A percentile compares a stretch with the other conserved stretches of the same genome.
These are phyloP conservation scores for Termitomyces sp. DNA, from an alignment of 768 basidiomycete species.

Conservation along the genomic window DNA sequence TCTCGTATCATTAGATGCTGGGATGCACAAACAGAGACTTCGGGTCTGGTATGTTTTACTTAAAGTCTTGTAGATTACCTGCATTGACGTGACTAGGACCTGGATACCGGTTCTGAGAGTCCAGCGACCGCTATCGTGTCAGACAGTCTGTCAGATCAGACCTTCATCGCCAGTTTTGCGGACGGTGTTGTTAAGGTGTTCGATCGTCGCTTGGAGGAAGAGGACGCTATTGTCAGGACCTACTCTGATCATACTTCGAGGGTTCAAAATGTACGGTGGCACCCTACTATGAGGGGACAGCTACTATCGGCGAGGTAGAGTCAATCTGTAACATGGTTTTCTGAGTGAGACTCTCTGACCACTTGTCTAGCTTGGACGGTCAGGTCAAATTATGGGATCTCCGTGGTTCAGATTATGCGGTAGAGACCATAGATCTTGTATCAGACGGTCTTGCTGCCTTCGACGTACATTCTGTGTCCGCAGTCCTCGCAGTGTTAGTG, in stretches of 20 bases:
- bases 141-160: constrained; percentile 70
- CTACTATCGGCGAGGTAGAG: constrained; percentile 84
- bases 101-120: constrained; percentile 86
- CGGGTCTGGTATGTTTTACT: constrained; percentile 53
- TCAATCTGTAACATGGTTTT: background rate
- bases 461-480: constrained; percentile 80
- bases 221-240: constrained; percentile 76
- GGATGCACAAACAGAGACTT: constrained; percentile 91
- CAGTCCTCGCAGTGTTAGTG: constrained; percentile 83
- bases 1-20: constrained; percentile 85
- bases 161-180: constrained; percentile 88
- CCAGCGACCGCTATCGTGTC: constrained; percentile 84
- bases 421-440: constrained; percentile 61
- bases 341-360: background rate
- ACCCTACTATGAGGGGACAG: constrained; percentile 63
- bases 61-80: background rate
- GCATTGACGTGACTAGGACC: constrained; percentile 49
- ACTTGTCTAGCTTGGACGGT: constrained; percentile 67
- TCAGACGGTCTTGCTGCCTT: constrained; percentile 77
- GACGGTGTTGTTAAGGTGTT: constrained; percentile 89
- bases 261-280: constrained; percentile 89
- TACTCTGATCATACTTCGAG: constrained; percentile 79
- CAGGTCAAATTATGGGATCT: constrained; percentile 91
- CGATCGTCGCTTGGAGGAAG: constrained; percentile 83
- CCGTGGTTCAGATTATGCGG: constrained; percentile 56